phyloP scores from a whole-genome alignment of 208 protist species.

The Acanthamoeba castellanii region DNA sequence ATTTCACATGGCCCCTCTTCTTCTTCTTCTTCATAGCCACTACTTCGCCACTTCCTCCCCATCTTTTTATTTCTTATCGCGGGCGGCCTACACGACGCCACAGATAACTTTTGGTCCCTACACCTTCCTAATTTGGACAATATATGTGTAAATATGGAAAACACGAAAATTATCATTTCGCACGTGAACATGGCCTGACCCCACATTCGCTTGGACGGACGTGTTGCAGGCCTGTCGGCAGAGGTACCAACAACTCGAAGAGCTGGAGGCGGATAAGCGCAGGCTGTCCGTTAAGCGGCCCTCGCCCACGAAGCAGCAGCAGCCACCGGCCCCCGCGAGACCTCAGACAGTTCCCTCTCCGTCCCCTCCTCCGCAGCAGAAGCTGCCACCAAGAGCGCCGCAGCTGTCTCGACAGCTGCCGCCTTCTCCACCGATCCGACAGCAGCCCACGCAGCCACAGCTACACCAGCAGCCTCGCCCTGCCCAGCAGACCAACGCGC shows the following conservation, averaged over 20 bases:
- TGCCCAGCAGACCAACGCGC: background rate
- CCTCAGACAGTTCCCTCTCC: background rate
- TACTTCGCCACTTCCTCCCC: background rate
- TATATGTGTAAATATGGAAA: background rate
- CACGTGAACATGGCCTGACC: background rate
- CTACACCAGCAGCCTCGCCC: background rate
- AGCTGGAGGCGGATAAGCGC: slow-evolving; percentile 14
- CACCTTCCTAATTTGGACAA: too few species aligned
- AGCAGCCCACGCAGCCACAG: background rate
- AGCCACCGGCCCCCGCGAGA: background rate
- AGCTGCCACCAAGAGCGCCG: too few species aligned
- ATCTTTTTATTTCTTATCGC: slow-evolving; percentile 13
- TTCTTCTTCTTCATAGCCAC: background rate
- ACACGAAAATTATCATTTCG: background rate
- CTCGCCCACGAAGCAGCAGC: background rate
- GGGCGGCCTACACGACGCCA: background rate
- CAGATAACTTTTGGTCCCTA: too few species aligned
- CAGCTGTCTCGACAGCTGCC: too few species aligned
- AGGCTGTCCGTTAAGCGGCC: background rate
- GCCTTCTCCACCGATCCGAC: background rate
- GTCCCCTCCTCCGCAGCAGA: background rate
- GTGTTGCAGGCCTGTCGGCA: background rate
- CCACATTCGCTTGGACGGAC: too few species aligned
- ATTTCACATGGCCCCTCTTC: too few species aligned
- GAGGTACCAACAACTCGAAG: slow-evolving; percentile 18